A percentile compares a stretch with the other conserved stretches of the same genome.
Evolutionary conservation across 2,329 filamentous ascomycete genomes (phyloP).

Genomic region (Cladosporium sp.): DNA sequence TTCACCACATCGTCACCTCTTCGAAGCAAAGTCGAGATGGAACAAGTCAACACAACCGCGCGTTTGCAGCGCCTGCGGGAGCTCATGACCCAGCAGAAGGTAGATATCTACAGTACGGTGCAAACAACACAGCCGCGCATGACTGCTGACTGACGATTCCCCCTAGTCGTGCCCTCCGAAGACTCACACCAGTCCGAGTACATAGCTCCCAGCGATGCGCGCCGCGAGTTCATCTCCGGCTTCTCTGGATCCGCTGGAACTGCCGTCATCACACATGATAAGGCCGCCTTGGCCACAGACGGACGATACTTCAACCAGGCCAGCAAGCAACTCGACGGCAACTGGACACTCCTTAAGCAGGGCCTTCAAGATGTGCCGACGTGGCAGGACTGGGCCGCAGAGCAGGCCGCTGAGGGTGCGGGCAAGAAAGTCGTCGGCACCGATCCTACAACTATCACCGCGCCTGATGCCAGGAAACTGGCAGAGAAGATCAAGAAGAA

Average conservation of each 20-base stretch:
- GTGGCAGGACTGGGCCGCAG: constrained; percentile 93
- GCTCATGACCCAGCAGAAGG: constrained; percentile 82
- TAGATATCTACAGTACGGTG: constrained; percentile 86
- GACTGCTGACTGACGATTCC: constrained; percentile 41
- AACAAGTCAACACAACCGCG: constrained; percentile 73
- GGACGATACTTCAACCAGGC: constrained; percentile 99
- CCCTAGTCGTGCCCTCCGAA: constrained; percentile 87
- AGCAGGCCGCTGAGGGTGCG: constrained; percentile 65
- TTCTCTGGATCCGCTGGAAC: constrained; percentile 95
- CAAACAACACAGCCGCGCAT: constrained; percentile 23
- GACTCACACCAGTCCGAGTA: constrained; percentile 98
- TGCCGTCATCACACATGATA: constrained; percentile 81
- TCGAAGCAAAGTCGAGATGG: constrained; percentile 61
- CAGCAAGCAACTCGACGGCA: constrained; percentile 81
- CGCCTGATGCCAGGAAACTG: constrained; percentile 70
- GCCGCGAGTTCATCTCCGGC: constrained; percentile 87
- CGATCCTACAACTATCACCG: constrained; percentile 84
- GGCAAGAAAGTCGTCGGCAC: constrained; percentile 87
- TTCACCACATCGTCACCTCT: constrained; percentile 30
- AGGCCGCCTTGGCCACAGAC: constrained; percentile 89
- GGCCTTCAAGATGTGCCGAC: constrained; percentile 92
- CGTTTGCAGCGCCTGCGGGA: constrained; percentile 75
- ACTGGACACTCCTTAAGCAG: constrained; percentile 91
- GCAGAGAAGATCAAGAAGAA: constrained; percentile 84
- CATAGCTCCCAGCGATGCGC: constrained; percentile 90